A percentile compares a stretch with the other conserved stretches of the same genome.
Conservation (phyloP, 2,329 filamentous ascomycete genomes). For the Alternaria gaisen region DNA sequence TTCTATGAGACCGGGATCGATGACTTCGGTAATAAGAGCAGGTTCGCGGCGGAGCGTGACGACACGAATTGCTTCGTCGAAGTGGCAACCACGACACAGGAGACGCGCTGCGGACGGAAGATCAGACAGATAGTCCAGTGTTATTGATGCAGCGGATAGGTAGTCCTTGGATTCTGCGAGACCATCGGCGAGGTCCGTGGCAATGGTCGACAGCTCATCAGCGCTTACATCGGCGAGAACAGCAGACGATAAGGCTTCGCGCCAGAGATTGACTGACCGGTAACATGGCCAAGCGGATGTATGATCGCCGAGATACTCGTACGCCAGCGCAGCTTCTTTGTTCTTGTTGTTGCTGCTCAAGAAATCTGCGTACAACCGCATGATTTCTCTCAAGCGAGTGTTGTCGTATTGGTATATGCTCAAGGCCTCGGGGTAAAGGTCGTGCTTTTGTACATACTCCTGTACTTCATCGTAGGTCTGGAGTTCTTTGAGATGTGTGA, state of each 20-base stretch:
- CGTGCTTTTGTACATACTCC: slow-evolving; percentile 79
- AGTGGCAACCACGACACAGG: slow-evolving; percentile 87
- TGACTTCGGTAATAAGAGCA: slow-evolving; percentile 70
- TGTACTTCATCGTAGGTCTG: slow-evolving; percentile 80
- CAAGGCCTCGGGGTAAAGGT: slow-evolving; percentile 79
- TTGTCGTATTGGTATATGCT: slow-evolving; percentile 84
- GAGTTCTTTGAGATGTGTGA: slow-evolving; percentile 77
- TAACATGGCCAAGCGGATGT: slow-evolving; percentile 81
- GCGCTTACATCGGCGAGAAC: slow-evolving; percentile 67
- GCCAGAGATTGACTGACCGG: slow-evolving; percentile 86
- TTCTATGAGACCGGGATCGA: slow-evolving; percentile 83
- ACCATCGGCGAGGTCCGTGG: slow-evolving; percentile 77
- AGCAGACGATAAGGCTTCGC: slow-evolving; percentile 85
- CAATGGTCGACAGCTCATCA: slow-evolving; percentile 71
- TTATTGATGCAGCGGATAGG: slow-evolving; percentile 77
- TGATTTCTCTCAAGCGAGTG: slow-evolving; percentile 72
- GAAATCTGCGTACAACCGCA: slow-evolving; percentile 78
- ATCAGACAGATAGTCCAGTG: slow-evolving; percentile 81
- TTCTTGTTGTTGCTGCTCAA: slow-evolving; percentile 79
- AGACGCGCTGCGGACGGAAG: slow-evolving; percentile 74
- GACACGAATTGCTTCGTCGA: slow-evolving; percentile 86
- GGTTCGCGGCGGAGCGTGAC: slow-evolving; percentile 68
- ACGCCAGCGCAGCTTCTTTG: slow-evolving; percentile 87
- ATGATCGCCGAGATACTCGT: slow-evolving; percentile 84
- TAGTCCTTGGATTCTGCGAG: slow-evolving; percentile 88